These are phyloP conservation scores for Aspergillus latus DNA, from an alignment of 2,329 filamentous ascomycete species.

Conservation along the genomic window DNA sequence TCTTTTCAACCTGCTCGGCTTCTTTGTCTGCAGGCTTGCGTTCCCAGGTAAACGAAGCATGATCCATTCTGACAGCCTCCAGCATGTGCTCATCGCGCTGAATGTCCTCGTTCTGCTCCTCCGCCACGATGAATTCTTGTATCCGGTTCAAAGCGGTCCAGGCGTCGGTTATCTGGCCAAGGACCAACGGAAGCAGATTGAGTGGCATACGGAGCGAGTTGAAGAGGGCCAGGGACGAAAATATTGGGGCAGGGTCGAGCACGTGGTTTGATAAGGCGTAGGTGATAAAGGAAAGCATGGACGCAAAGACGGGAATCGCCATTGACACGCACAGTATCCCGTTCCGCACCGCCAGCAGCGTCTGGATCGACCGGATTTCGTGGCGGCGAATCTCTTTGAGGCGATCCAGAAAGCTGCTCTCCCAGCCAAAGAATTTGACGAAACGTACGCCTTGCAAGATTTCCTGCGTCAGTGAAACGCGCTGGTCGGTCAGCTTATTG, in stretches of 20 bases:
- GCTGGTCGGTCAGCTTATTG: slow-evolving; percentile 91
- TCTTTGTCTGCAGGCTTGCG: slow-evolving; percentile 2
- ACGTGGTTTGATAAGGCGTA: slow-evolving; percentile 63
- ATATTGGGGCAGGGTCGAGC: slow-evolving; percentile 74
- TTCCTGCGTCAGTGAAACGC: slow-evolving; percentile 86
- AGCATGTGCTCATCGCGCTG: slow-evolving; percentile 54
- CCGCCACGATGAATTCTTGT: slow-evolving; percentile 80
- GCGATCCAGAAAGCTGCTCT: slow-evolving; percentile 78
- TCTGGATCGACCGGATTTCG: slow-evolving; percentile 76
- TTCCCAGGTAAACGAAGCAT: slow-evolving; percentile 76
- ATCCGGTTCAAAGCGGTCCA: slow-evolving; percentile 82
- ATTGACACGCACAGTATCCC: slow-evolving; percentile 60
- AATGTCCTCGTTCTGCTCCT: slow-evolving; percentile 76
- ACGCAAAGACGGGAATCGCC: slow-evolving; percentile 85
- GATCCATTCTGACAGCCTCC: slow-evolving; percentile 64
- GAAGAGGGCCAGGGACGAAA: slow-evolving; percentile 92
- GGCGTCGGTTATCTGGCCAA: slow-evolving; percentile 87
- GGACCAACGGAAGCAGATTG: slow-evolving; percentile 82
- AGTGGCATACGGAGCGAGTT: slow-evolving; percentile 87
- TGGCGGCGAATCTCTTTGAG: slow-evolving; percentile 69
- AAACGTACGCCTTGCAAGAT: slow-evolving; percentile 87
- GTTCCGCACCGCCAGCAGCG: slow-evolving; percentile 78
- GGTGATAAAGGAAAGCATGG: slow-evolving; percentile 92
- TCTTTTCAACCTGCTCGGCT: slow-evolving; percentile 20
- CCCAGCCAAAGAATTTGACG: slow-evolving; percentile 96